A percentile compares a stretch with the other conserved stretches of the same genome.
phyloP scores from a whole-genome alignment of 495 filamentous ascomycete genomes.

The Usnea hakonensis region DNA sequence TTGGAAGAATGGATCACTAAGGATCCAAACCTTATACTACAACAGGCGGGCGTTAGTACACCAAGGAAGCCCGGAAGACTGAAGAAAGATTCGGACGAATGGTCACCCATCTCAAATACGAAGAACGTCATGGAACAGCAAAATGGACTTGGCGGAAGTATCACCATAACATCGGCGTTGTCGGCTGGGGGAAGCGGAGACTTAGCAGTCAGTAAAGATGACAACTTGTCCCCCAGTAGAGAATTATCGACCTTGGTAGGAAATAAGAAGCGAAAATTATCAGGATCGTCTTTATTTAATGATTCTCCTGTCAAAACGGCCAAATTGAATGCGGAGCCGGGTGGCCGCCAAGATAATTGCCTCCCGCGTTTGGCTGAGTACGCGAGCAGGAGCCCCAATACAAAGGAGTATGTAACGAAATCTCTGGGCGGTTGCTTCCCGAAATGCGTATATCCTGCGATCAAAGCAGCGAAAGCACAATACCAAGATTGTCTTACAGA shows the following conservation, averaged over 20 bases:
- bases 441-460: neutral
- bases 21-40: neutral
- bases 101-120: neutral
- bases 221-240: neutral
- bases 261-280: neutral
- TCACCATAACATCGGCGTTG: neutral
- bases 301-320: neutral
- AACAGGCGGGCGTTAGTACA: slow-evolving; percentile 3
- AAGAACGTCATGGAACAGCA: neutral
- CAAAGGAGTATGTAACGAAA: neutral
- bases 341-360: neutral
- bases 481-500: neutral
- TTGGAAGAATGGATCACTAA: slow-evolving; percentile 1
- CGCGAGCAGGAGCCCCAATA: neutral
- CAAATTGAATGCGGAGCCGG: neutral
- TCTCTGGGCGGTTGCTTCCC: neutral
- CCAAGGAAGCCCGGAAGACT: slow-evolving; percentile 10
- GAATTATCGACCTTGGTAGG: neutral
- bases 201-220: neutral
- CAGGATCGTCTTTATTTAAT: neutral
- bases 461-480: neutral
- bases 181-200: neutral
- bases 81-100: slow-evolving; percentile 4
- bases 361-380: neutral
- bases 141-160: neutral